Evolutionary conservation across 2,329 filamentous ascomycete genomes (phyloP).

Genomic region (Aspergillus uvarum): DNA sequence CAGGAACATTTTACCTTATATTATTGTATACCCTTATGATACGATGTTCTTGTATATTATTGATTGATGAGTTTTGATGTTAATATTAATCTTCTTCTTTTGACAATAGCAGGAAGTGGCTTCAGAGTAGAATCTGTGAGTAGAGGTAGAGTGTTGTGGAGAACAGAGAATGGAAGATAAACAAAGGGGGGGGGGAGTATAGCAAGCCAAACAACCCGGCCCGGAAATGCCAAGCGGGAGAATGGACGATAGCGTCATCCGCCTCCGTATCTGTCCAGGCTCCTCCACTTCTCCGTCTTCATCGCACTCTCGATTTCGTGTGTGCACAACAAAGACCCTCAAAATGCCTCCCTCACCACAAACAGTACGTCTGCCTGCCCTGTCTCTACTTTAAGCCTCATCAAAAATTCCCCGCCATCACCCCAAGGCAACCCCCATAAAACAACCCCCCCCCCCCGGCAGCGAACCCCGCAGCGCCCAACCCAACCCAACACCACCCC

Average conservation of each 20-base stretch:
- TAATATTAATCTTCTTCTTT: neutral
- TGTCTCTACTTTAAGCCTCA: too few relatives aligned
- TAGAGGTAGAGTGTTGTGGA: too few relatives aligned
- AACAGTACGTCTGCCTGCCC: constrained; percentile 26
- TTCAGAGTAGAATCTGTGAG: too few relatives aligned
- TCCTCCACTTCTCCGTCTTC: neutral
- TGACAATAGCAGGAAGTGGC: too few relatives aligned
- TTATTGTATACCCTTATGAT: constrained; percentile 4
- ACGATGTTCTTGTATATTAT: constrained; percentile 7
- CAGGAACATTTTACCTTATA: neutral
- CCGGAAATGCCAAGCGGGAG: neutral
- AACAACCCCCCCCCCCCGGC: neutral
- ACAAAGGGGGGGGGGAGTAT: neutral
- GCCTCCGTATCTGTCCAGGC: neutral
- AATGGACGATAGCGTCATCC: neutral
- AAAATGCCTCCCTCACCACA: constrained; percentile 38
- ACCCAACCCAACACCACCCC: neutral
- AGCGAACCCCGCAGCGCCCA: neutral
- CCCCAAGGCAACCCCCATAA: neutral
- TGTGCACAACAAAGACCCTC: constrained; percentile 8
- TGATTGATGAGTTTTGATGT: constrained; percentile 5
- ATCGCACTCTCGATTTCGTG: neutral
- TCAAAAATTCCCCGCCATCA: too few relatives aligned
- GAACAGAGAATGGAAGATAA: neutral
- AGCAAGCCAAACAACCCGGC: neutral